Evolutionary conservation across 2,329 filamentous ascomycete genomes (phyloP).

Genomic region (Paraphoma chrysanthemicola): DNA sequence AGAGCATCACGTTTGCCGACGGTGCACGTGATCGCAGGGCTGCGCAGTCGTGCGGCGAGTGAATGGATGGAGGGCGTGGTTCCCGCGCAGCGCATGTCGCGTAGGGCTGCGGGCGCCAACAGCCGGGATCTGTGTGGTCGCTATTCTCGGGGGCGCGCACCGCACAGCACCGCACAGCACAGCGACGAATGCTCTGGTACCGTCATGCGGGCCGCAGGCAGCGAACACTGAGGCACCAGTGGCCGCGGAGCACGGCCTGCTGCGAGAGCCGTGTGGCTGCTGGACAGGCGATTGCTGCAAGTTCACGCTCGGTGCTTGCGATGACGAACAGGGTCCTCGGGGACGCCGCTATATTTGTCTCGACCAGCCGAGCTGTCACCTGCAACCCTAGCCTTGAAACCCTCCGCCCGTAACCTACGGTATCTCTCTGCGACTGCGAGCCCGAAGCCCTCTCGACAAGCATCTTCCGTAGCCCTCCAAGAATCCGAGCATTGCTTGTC

Average conservation of each 20-base stretch:
- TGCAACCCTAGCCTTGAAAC: constrained; percentile 5
- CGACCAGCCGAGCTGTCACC: constrained; percentile 7
- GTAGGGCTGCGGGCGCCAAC: constrained; percentile 4
- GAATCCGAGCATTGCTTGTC: not conserved
- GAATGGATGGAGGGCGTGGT: not conserved
- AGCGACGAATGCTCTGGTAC: not conserved
- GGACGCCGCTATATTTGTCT: constrained; percentile 18
- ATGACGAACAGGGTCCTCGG: not conserved
- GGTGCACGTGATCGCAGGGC: not conserved
- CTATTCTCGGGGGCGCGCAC: not conserved
- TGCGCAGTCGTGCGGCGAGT: constrained; percentile 4
- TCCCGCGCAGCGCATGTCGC: not conserved
- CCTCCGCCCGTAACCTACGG: not conserved
- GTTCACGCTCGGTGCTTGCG: not conserved
- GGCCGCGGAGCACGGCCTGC: not conserved
- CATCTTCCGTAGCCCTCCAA: not conserved
- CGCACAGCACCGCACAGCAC: not conserved
- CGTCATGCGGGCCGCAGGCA: not conserved
- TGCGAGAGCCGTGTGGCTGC: not conserved
- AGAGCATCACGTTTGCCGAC: not conserved
- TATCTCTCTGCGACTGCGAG: not conserved
- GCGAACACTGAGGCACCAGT: not conserved
- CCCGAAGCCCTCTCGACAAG: not conserved
- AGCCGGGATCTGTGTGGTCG: constrained; percentile 1
- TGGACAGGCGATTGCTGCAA: not conserved